A percentile compares a stretch with the other conserved stretches of the same genome.
Conservation (phyloP, 148 eudicot genomes). For the Beta vulgaris region DNA sequence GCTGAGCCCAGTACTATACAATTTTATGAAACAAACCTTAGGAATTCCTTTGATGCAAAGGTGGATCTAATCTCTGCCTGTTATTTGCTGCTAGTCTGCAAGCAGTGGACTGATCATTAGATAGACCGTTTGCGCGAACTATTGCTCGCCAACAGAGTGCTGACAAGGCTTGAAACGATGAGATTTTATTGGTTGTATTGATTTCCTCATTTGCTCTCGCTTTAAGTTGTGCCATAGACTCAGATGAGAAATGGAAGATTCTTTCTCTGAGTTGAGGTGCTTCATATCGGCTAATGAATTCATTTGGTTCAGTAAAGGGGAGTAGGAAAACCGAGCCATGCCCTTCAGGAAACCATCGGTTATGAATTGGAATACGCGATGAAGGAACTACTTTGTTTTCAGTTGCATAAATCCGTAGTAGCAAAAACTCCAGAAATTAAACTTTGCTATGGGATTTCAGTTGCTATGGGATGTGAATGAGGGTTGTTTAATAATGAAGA, state of each 20-base stretch:
- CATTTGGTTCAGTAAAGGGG: constrained; percentile 24
- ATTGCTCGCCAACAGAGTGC: constrained; percentile 41
- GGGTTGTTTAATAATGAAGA: too few species aligned
- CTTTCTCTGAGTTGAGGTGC: constrained; percentile 24
- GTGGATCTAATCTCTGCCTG: constrained; percentile 34
- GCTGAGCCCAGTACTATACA: too few species aligned
- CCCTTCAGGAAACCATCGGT: constrained; percentile 28
- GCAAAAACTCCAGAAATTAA: too few species aligned
- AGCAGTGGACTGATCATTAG: constrained; percentile 16
- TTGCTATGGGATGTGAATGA: too few species aligned
- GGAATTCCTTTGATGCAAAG: constrained; percentile 28
- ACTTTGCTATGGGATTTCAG: too few species aligned
- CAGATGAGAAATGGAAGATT: constrained; percentile 37
- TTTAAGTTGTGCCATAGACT: constrained; percentile 33
- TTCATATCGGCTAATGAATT: constrained; percentile 18
- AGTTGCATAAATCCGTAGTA: too few species aligned
- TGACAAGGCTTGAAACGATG: constrained; percentile 37
- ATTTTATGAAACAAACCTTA: too few species aligned
- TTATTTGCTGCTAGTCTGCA: constrained; percentile 26
- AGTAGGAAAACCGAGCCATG: background rate
- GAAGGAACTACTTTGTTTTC: background rate
- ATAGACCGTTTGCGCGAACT: constrained; percentile 21
- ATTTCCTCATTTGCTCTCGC: constrained; percentile 23
- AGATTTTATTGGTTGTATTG: constrained; percentile 21
- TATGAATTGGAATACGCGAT: background rate